Evolutionary conservation across 768 basidiomycete species (phyloP).

Genomic region (Lactifluus pinguis): DNA sequence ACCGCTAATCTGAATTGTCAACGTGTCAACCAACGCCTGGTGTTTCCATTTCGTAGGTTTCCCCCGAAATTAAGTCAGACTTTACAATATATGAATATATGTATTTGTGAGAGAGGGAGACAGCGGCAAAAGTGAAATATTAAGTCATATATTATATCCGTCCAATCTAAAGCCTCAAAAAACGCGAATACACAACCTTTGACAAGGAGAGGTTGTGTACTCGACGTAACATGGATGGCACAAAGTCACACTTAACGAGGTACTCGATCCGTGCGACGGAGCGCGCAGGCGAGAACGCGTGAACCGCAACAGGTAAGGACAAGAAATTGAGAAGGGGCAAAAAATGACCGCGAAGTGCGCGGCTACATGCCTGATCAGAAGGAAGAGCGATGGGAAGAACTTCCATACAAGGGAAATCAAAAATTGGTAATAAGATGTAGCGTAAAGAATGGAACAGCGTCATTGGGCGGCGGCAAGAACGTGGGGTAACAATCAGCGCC

Average conservation of each 20-base stretch:
- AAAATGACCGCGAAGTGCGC: not conserved
- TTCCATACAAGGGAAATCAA: slow-evolving; percentile 1
- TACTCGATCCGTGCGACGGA: not conserved
- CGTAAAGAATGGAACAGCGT: not conserved
- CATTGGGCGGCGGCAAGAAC: not conserved
- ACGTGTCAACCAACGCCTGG: no score
- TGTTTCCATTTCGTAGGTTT: not conserved
- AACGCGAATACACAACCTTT: not conserved
- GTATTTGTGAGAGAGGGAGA: not conserved
- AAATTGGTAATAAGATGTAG: not conserved
- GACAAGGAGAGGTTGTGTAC: not conserved
- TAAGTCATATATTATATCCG: not conserved
- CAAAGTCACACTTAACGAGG: not conserved
- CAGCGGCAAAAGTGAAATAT: not conserved
- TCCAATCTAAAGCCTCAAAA: not conserved
- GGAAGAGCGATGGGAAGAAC: not conserved
- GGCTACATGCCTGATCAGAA: not conserved
- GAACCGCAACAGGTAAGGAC: not conserved
- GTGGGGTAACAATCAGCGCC: not conserved
- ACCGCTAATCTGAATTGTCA: no score
- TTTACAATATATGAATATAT: slow-evolving; percentile 1
- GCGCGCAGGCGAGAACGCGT: not conserved
- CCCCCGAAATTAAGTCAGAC: not conserved
- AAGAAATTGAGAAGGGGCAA: not conserved
- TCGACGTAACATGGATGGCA: not conserved